phyloP scores from a whole-genome alignment of 306 rosid genomes.

The Acacia crassicarpa region DNA sequence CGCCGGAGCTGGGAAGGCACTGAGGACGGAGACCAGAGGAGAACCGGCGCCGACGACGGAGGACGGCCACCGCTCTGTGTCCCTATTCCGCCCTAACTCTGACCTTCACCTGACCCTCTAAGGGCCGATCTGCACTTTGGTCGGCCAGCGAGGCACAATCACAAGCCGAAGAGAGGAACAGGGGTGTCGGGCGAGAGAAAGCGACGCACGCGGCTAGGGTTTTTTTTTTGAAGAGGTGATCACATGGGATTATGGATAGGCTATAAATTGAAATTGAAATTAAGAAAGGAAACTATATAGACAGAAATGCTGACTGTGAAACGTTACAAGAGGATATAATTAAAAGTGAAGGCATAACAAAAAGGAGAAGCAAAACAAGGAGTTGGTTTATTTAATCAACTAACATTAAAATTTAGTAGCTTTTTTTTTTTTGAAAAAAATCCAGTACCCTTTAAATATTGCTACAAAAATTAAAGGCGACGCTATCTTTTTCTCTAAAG shows the following conservation, averaged over 20 bases:
- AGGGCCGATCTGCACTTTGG: too few species aligned
- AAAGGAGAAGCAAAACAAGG: constrained; percentile 24
- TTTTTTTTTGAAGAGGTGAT: too few species aligned
- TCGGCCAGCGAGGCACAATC: too few species aligned
- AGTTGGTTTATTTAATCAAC: constrained; percentile 12
- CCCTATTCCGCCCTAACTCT: too few species aligned
- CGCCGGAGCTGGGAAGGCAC: too few species aligned
- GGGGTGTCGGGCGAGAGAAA: too few species aligned
- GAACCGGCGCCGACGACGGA: too few species aligned
- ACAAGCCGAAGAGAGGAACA: too few species aligned
- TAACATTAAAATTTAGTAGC: constrained; percentile 6
- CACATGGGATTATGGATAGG: background rate
- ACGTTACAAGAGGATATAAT: background rate
- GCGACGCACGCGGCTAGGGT: too few species aligned
- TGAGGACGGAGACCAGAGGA: too few species aligned
- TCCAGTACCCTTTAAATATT: background rate
- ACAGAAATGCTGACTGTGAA: background rate
- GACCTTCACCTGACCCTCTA: too few species aligned
- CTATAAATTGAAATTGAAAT: background rate
- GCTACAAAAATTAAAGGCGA: background rate
- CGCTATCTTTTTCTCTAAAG: background rate
- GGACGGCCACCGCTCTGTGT: too few species aligned
- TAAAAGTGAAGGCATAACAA: constrained; percentile 20
- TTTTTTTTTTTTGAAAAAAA: background rate
- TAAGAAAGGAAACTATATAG: background rate